Evolutionary conservation across 2,329 filamentous ascomycete species (phyloP), one percentile per base, ranked within the genome.

Genomic region (Xylaria sp.): DNA sequence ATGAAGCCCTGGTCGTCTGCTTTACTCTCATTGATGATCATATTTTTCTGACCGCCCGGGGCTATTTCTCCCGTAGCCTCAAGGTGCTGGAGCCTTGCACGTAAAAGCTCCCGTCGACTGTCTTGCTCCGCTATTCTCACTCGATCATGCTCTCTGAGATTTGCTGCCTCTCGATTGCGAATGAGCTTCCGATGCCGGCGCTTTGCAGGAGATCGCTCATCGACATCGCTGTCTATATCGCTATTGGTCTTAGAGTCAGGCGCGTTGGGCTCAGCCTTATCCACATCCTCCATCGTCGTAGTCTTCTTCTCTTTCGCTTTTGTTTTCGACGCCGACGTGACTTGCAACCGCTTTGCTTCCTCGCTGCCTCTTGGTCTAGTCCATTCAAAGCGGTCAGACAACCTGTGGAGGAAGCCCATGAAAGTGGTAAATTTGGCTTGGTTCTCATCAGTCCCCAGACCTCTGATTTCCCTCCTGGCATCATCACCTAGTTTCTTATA

Each of bases 1-100:
- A 91, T 81, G 43, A 85, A 77, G 0, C 78, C 78, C 59, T 88
- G 75, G 13, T 82, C 72, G 2, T 86, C 81, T 18, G 78, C 73
- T 65, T 88, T 89, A 22, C 79, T 79, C 55, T 85, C 80, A 66
- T 91, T 91, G 69, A 92, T 82, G 43, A 88, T 84, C 20, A 90
- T 71, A 44, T 78, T 71, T 39, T 74, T 69, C 59, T 76, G 74
- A 67, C 69, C 78, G 57, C 51, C 63, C 44, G 61, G 45, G 69
- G 71, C 57, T 9, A 72, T 76, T 55, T 62, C 71, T 43, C 67
- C 78, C 52, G 70, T 76, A 59, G 64, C 69, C 60, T 71, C 81
- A 57, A 81, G 72, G 56, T 69, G 76, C 61, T 71, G 71, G 8
- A 63, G 44, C 50, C 60, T 66, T 37, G 56, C 61, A 61, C 73